Conservation (phyloP, 306 rosid species). For the Medicago truncatula region MtrunA17r5.0-ANR NC_053045.1:8501001-8501500, state of each 20-base stretch:
- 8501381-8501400: too few relatives aligned
- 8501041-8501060: too few relatives aligned
- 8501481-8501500: too few relatives aligned
- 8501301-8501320: slow-evolving; percentile 54
- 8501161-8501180: slow-evolving; percentile 51
- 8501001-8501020: background rate
- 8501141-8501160: slow-evolving; percentile 58
- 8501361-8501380: background rate
- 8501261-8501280: slow-evolving; percentile 52
- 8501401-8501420: too few relatives aligned
- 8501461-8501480: too few relatives aligned
- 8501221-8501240: slow-evolving; percentile 57
- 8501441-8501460: too few relatives aligned
- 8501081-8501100: background rate
- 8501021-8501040: background rate
- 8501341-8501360: slow-evolving; percentile 59
- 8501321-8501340: slow-evolving; percentile 57
- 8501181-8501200: slow-evolving; percentile 41
- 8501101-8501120: slow-evolving; percentile 50
- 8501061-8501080: background rate
- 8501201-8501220: slow-evolving; percentile 53
- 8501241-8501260: slow-evolving; percentile 49
- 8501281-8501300: slow-evolving; percentile 48
- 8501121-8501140: slow-evolving; percentile 62
- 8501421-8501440: too few relatives aligned